Base-by-base conservation (phyloP, 2,329 filamentous ascomycete species). In the Microdochium nivale region DNA sequence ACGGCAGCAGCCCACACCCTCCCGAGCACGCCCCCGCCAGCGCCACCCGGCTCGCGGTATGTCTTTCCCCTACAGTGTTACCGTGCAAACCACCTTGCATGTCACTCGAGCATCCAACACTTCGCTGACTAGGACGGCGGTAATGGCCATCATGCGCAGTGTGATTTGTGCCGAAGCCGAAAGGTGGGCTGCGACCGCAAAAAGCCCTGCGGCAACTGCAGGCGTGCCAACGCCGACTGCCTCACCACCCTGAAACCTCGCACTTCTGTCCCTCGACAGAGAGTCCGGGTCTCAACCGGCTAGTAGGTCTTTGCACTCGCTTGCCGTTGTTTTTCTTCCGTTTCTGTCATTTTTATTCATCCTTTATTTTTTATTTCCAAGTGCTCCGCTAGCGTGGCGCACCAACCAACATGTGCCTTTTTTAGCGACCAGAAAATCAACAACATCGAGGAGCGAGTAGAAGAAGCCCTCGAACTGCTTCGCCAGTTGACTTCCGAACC, bases 401-500 rank as follows among this genome's bases (percentile, higher is more conserved):
- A n/a, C n/a, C n/a, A n/a, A n/a, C n/a, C 1, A 16, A 16, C 8
- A 47, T 37, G 16, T 19, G 11, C 21, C 9, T 24, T 3, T 33
- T 51, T 4, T 37, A 54, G 53, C 37, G 53, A 54, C 33, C 50
- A 49, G 11, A 54, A 54, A 24, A 54, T 77, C 35, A 63, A 65
- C 49, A 54, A 57, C 9, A 62, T 67, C 25, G 64, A 65, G 49
- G 51, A 56, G 21, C 61, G 63, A 8, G 59, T 67, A 16, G 55
- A 55, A 3, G 58, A 56, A 19, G 64, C 66, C 25, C 60, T 65
- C 49, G 53, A 53, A n/a, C 59, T 63, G 57, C 56, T 66, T 19
- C 60, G 57, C 16, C 58, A 62, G n/a, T 53, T 63, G 27, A 54
- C 57, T 44, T 43, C 55, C 49, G 30, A 30, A 44, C 14, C 58